Base-by-base conservation (phyloP, 2,329 filamentous ascomycete species). In the Aspergillus piperis region DNA sequence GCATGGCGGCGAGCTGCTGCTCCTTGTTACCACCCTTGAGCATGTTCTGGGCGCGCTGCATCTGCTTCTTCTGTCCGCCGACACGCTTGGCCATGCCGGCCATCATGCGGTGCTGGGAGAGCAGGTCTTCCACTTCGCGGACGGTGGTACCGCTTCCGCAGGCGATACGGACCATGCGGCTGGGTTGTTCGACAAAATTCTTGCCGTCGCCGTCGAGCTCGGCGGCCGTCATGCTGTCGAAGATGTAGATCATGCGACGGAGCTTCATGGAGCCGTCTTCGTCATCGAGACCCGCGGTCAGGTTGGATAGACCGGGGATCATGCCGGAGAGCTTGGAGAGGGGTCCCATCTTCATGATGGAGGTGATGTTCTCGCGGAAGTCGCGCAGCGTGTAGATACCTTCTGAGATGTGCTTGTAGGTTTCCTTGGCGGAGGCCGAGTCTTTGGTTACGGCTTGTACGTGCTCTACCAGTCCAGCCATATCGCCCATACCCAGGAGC, bases 301-400 rank as follows among this genome's bases (percentile, higher is more conserved):
- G 89, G 72, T 90, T 90, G 67, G 90, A 90, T 77, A 99, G 89
- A 27, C 95, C 95, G 0, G 95, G 95, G 65, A 99, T 98, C 95
- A 99, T 99, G 70, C 93, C 92, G 0, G 94, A 96, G 86, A 99
- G 96, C 76, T 99, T 98, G 17, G 91, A 96, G 1, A 99, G 80
- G 0, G 95, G 95, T 0, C 95, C 95, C 95, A 99, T 98, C 81
- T 99, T 99, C 92, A 98, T 97, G 72, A 99, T 97, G 71, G 98
- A 98, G 60, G 90, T 90, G 11, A 99, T 87, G 74, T 99, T 96
- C 74, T 99, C 95, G 19, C 95, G 88, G 67, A 99, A 84, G 75
- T 99, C 95, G 58, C 95, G 90, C 36, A 99, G 86, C 0, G 95
- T 96, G 77, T 98, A 99, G 64, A 97, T 93, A 58, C 95, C 95